Conservation (phyloP, 176 grass and related monocot genomes). For the Puccinellia tenuiflora region DNA sequence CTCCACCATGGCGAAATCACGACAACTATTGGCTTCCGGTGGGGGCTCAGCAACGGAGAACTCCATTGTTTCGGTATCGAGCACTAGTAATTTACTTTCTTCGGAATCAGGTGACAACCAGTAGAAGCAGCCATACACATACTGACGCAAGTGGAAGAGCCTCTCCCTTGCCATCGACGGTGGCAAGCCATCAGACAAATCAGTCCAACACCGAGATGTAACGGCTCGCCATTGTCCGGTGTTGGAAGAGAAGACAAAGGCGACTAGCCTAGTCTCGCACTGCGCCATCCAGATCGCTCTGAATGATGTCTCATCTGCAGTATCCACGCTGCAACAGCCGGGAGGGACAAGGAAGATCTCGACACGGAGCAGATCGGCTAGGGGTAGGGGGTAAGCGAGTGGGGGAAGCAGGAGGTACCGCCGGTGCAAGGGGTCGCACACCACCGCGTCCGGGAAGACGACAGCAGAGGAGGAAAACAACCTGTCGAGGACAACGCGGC, state of each 20-base stretch:
- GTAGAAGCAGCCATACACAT: background rate
- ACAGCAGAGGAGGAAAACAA: too few relatives aligned
- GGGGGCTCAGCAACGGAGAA: too few relatives aligned
- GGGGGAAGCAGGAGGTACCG: background rate
- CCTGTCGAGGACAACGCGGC: background rate
- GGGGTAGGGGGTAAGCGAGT: background rate
- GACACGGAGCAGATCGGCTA: background rate
- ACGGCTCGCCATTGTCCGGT: background rate
- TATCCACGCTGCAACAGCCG: background rate
- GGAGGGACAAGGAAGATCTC: background rate
- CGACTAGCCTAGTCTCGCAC: background rate
- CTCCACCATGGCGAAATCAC: background rate
- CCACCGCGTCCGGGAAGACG: background rate
- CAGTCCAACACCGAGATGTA: background rate
- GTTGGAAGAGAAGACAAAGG: background rate
- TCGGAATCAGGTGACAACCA: background rate
- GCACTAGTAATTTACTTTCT: background rate
- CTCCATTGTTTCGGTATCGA: background rate
- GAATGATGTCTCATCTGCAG: background rate
- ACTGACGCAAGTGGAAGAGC: background rate
- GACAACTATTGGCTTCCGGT: background rate
- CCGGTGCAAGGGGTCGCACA: background rate
- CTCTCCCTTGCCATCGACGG: rapidly evolving
- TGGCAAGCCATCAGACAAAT: background rate
- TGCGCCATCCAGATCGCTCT: background rate